phyloP scores from a whole-genome alignment of 441 rosid genomes.

The Erodium moschatum region DNA sequence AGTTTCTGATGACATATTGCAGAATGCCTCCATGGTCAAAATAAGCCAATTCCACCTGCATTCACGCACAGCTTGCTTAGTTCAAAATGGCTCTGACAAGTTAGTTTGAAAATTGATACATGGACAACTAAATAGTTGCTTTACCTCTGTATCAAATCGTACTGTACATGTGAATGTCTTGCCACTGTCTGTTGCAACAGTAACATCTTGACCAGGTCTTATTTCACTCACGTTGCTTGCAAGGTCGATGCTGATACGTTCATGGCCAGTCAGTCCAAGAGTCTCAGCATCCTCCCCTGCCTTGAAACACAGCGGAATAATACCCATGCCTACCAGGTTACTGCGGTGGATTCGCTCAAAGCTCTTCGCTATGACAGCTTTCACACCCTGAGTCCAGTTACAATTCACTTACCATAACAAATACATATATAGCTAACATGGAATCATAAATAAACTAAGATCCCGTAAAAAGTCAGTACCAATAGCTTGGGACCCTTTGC shows the following conservation, averaged over 20 bases:
- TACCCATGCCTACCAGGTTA: conserved; percentile 86
- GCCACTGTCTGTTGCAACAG: conserved; percentile 53
- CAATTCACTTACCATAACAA: not conserved
- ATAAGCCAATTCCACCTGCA: conserved; percentile 78
- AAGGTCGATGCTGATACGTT: conserved; percentile 58
- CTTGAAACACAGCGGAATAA: conserved; percentile 71
- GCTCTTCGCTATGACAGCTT: conserved; percentile 84
- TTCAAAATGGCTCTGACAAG: too few relatives aligned
- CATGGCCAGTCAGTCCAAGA: conserved; percentile 75
- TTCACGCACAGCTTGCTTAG: not conserved
- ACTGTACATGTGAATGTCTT: conserved; percentile 61
- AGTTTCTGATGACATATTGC: conserved; percentile 74
- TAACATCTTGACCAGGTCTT: conserved; percentile 80
- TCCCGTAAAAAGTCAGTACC: conserved; percentile 29
- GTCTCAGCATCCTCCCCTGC: conserved; percentile 73
- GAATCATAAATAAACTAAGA: conserved; percentile 4
- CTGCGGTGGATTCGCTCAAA: conserved; percentile 86
- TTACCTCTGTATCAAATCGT: conserved; percentile 85
- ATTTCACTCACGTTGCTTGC: conserved; percentile 54
- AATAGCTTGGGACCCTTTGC: conserved; percentile 91
- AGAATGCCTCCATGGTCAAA: conserved; percentile 82
- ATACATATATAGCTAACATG: not conserved
- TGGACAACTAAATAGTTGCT: not conserved
- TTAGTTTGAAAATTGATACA: too few relatives aligned
- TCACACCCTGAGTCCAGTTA: conserved; percentile 51